Evolutionary conservation across 2,329 filamentous ascomycete species (phyloP).

Genomic region (Aspergillus arachidicola): DNA sequence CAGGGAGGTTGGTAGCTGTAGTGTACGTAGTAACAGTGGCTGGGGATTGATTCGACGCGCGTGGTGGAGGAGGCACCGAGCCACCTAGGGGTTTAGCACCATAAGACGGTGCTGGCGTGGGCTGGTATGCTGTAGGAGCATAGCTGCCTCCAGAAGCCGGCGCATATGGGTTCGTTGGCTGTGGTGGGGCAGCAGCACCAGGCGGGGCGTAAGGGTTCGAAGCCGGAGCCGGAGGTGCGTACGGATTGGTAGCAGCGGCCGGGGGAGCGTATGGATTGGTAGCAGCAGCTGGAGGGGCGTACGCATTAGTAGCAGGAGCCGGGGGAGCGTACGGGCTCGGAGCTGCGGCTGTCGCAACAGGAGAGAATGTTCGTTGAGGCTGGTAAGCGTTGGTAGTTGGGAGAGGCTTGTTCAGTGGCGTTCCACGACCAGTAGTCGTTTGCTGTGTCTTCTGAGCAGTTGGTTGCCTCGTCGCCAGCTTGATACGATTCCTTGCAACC

Average conservation of each 20-base stretch:
- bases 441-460: constrained; percentile 46
- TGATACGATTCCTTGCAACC: constrained; percentile 80
- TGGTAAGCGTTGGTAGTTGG: constrained; percentile 42
- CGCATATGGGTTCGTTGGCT: constrained; percentile 33
- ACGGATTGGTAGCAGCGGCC: constrained; percentile 29
- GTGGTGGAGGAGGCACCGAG: constrained; percentile 62
- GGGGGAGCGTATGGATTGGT: constrained; percentile 24
- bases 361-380: constrained; percentile 36
- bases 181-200: constrained; percentile 15
- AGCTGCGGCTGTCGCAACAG: constrained; percentile 35
- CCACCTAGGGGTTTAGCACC: constrained; percentile 49
- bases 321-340: constrained; percentile 44
- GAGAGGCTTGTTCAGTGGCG: constrained; percentile 43
- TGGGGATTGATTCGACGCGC: constrained; percentile 68
- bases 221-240: constrained; percentile 30
- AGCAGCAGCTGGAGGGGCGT: constrained; percentile 48
- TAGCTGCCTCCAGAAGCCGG: constrained; percentile 34
- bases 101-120: constrained; percentile 50
- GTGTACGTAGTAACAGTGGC: constrained; percentile 64
- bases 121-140: constrained; percentile 58
- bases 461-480: constrained; percentile 74
- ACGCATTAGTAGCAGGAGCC: constrained; percentile 50
- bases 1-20: constrained; percentile 69
- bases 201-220: constrained; percentile 34
- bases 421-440: constrained; percentile 43